Base-by-base conservation (phyloP, 2,329 filamentous ascomycete genomes). In the Huntiella omanensis region DNA sequence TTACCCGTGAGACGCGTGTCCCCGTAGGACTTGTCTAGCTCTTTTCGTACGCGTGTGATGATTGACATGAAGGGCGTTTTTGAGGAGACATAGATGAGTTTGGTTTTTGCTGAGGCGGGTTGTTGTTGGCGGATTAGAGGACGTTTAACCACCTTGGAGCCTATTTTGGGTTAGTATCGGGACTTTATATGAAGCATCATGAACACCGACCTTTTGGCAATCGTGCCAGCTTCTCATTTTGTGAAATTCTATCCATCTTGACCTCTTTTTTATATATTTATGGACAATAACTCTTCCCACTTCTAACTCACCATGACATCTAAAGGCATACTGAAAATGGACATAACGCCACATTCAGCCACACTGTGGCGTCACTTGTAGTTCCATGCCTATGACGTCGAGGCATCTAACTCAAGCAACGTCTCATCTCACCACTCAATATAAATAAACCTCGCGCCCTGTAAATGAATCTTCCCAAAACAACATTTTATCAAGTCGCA, bases 1-100 rank as follows among this genome's bases (percentile, higher is more conserved):
- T 65, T 66, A 34, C 39, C 47, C 11, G 41, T 48, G 11, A 47
- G 33, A 8, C 47, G 41, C 19, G 48, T 48, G 43, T 38, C 38
- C n/a, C 49, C 47, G 36, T 63, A 64, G 3, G 70, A 67, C 34
- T 69, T 65, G 39, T 71, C 64, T 3, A 86, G 72, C 1, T 76
- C 68, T 50, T 74, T 74, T 50, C 74, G 71, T 11, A 77, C 70
- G 43, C 80, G 76, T 54, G 75, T 75, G 10, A 83, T 68, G 4
- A 73, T 66, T 8, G 78, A 72, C 60, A 83, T 72, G 64, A 83
- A 82, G 5, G 77, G 75, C 0, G 79, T 76, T 34, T 65, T 65
- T 36, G 71, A 61, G 34, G 73, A 75, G 48, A 86, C 66, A 62
- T 84, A 83, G 58, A 86, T 66, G 50, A 71, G 57, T 40, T 59